Evolutionary conservation across 2,329 filamentous ascomycete species (phyloP), one percentile per base, ranked within the genome.

Genomic region (Fusarium udum): DNA sequence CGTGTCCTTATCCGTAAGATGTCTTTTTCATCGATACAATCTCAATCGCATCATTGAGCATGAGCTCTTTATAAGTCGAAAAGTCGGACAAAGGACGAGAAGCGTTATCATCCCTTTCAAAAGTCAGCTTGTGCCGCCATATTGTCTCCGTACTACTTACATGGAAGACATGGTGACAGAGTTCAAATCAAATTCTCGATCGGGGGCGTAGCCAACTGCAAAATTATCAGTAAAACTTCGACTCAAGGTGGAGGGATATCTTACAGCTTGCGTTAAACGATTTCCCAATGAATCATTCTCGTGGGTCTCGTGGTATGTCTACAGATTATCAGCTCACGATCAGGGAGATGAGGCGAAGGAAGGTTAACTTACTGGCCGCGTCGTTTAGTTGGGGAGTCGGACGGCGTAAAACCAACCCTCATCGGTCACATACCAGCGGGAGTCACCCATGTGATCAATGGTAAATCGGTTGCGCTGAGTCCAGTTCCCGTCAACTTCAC

Each of bases 331-430:
- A 77, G 70, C 31, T 22, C 26, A 37, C 31, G 22, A n/a, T 31
- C 32, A 14, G n/a, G 45, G 4, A 10, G 8, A 22, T 18, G 4
- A 20, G 42, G 22, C 32, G 16, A 31, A 45, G 24, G 31, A 13
- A 31, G 36, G 40, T n/a, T 14, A 45, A 71, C 77, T 69, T 57
- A 71, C 67, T 37, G 53, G 62, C 55, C 42, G 34, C 28, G 32
- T 40, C 34, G 52, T 28, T 62, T 77, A 84, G 63, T 81, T 79
- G 36, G 86, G 83, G 55, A 90, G 81, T 59, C 88, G 85, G 56
- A 89, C 85, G 67, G 89, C 89, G 75, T 92, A 92, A 78, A 91
- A 91, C 77, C 86, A 84, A 32, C 90, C 89, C 62, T 87, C 84
- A 56, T 86, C 83, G 67, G 85, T 85, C 62, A 89, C 83, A 77